These are phyloP conservation scores for Sindora glabra DNA, from an alignment of 306 rosid species.

Conservation along the genomic window DNA sequence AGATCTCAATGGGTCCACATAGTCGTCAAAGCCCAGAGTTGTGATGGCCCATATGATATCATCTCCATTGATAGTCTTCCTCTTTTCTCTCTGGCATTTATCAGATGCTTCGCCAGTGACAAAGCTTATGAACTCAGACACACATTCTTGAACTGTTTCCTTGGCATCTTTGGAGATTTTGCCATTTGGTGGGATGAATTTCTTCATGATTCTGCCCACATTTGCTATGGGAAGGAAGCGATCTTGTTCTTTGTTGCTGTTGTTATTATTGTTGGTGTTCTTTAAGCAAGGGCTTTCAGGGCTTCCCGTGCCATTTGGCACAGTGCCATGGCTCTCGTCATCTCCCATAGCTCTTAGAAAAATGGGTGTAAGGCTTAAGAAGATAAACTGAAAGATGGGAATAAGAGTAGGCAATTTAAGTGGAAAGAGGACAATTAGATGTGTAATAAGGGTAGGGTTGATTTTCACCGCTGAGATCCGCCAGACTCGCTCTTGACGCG, in stretches of 20 bases:
- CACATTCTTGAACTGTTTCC: conserved; percentile 74
- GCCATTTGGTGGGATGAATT: conserved; percentile 49
- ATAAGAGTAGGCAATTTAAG: conserved; percentile 36
- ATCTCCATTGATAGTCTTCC: conserved; percentile 66
- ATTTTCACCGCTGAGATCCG: conserved; percentile 22
- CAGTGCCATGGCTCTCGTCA: conserved; percentile 29
- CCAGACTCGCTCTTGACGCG: conserved; percentile 45
- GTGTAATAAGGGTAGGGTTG: too few species aligned
- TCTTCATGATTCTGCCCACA: conserved; percentile 71
- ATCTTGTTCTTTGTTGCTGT: conserved; percentile 66
- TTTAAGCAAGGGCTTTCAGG: conserved; percentile 40
- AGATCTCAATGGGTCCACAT: conserved; percentile 45
- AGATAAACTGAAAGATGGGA: conserved; percentile 24
- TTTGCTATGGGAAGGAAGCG: conserved; percentile 69
- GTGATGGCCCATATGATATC: conserved; percentile 76
- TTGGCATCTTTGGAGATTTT: conserved; percentile 79
- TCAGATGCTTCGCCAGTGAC: conserved; percentile 68
- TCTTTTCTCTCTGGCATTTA: conserved; percentile 64
- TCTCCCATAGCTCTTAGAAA: conserved; percentile 35
- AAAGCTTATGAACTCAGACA: conserved; percentile 69
- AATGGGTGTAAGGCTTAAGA: conserved; percentile 5
- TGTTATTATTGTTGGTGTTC: too few species aligned
- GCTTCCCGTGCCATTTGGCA: conserved; percentile 35
- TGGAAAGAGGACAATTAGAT: too few species aligned
- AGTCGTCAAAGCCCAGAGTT: conserved; percentile 59